Percentiles rank a stretch among this genome's conserved stretches.
These are phyloP conservation scores for Zygoascus meyerae DNA, from an alignment of 1,139 yeast species.

Conservation along the genomic window DNA sequence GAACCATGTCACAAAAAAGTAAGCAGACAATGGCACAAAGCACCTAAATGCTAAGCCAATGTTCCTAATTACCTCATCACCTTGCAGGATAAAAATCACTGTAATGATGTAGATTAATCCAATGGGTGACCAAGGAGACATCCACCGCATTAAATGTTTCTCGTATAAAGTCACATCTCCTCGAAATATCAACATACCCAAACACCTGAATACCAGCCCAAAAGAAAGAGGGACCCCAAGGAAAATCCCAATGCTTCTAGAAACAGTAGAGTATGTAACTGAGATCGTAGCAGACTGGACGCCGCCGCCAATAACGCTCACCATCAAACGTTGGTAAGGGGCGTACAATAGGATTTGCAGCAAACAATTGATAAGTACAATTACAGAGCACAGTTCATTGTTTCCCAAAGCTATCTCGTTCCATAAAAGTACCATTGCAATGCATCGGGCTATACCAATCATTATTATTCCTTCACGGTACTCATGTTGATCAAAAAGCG, in stretches of 20 bases:
- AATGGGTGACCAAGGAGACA: constrained; percentile 47
- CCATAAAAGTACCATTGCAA: constrained; percentile 64
- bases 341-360: constrained; percentile 52
- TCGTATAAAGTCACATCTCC: constrained; percentile 29
- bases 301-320: constrained; percentile 20
- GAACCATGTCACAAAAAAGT: constrained; percentile 48
- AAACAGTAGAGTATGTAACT: constrained; percentile 41
- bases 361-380: constrained; percentile 49
- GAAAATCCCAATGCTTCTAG: constrained; percentile 48
- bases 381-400: constrained; percentile 45
- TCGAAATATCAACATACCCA: constrained; percentile 30
- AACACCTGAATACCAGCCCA: constrained; percentile 42
- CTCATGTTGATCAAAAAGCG: constrained; percentile 45
- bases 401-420: constrained; percentile 53
- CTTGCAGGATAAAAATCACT: constrained; percentile 50
- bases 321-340: constrained; percentile 46
- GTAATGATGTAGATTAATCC: constrained; percentile 51
- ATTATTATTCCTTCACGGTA: constrained; percentile 51
- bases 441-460: constrained; percentile 58
- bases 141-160: constrained; percentile 35
- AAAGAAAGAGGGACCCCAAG: constrained; percentile 50
- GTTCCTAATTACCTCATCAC: constrained; percentile 45
- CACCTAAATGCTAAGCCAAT: constrained; percentile 49
- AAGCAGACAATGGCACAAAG: constrained; percentile 45
- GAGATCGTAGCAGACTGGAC: constrained; percentile 18